Conservation (phyloP, 1,284 basidiomycete genomes). For the Cutaneotrichosporon sp. region DNA sequence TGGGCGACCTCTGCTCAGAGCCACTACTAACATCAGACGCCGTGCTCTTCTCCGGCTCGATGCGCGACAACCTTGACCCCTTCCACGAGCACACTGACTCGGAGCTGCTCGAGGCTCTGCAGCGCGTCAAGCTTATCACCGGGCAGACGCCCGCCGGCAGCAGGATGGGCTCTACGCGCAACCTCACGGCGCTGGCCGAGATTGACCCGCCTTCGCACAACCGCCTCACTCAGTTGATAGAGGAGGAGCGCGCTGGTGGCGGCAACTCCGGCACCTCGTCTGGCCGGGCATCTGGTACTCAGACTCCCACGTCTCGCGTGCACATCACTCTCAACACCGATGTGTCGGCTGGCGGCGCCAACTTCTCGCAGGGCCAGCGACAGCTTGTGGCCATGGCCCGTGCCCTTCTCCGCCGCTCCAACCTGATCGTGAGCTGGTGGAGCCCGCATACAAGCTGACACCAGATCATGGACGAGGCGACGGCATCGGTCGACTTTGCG, state of each 20-base stretch:
- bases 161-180: constrained; percentile 10
- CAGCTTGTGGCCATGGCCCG: constrained; percentile 72
- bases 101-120: constrained; percentile 63
- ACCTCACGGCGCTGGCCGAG: not conserved
- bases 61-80: constrained; percentile 84
- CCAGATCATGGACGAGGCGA: constrained; percentile 76
- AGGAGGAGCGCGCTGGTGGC: constrained; percentile 4
- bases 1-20: too few relatives aligned
- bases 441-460: constrained; percentile 18
- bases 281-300: not conserved
- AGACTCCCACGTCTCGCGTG: constrained; percentile 31
- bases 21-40: constrained; percentile 59
- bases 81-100: constrained; percentile 79
- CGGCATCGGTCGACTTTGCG: constrained; percentile 74
- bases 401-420: constrained; percentile 70
- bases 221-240: not conserved
- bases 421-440: constrained; percentile 60
- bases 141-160: constrained; percentile 11
- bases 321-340: constrained; percentile 67
- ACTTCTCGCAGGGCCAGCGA: constrained; percentile 81
- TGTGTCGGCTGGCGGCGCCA: constrained; percentile 75
- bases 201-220: constrained; percentile 1
- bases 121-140: constrained; percentile 44
- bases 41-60: constrained; percentile 81
- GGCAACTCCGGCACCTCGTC: not conserved